phyloP scores from a whole-genome alignment of 1,284 basidiomycete species.

The Rhodotorula glutinis region DNA sequence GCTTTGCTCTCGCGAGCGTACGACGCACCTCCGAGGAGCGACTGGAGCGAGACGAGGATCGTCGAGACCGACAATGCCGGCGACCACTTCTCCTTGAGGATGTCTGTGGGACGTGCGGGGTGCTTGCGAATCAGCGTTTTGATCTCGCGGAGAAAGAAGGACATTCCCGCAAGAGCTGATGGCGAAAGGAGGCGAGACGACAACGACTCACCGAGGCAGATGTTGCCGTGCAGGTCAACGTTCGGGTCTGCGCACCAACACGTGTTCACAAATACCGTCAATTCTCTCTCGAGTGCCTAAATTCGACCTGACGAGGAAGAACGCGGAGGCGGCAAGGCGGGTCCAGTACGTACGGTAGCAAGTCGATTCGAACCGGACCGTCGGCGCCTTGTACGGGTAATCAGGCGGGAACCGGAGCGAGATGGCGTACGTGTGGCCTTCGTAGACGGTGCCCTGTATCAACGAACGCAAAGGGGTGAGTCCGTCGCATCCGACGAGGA shows the following conservation, averaged over 20 bases:
- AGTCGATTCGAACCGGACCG: slow-evolving; percentile 62
- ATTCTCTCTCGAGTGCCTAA: no score
- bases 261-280: no score
- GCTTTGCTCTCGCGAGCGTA: no score
- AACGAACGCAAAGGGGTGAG: no score
- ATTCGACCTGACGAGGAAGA: background rate
- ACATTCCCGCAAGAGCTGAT: background rate
- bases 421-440: slow-evolving; percentile 70
- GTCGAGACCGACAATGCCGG: slow-evolving; percentile 85
- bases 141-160: background rate
- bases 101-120: no score
- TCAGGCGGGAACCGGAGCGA: slow-evolving; percentile 74
- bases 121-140: no score
- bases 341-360: slow-evolving; percentile 53
- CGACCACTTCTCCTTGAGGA: slow-evolving; percentile 76
- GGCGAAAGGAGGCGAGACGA: background rate
- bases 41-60: slow-evolving; percentile 78
- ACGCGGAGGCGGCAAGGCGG: no score
- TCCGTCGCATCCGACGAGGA: no score
- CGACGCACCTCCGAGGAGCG: slow-evolving; percentile 60
- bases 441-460: slow-evolving; percentile 52
- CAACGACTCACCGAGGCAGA: slow-evolving; percentile 63
- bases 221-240: slow-evolving; percentile 73
- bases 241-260: slow-evolving; percentile 51
- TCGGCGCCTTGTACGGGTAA: slow-evolving; percentile 76